Base-by-base conservation (phyloP, 2,329 filamentous ascomycete species). In the Dactylellina sp. region DNA sequence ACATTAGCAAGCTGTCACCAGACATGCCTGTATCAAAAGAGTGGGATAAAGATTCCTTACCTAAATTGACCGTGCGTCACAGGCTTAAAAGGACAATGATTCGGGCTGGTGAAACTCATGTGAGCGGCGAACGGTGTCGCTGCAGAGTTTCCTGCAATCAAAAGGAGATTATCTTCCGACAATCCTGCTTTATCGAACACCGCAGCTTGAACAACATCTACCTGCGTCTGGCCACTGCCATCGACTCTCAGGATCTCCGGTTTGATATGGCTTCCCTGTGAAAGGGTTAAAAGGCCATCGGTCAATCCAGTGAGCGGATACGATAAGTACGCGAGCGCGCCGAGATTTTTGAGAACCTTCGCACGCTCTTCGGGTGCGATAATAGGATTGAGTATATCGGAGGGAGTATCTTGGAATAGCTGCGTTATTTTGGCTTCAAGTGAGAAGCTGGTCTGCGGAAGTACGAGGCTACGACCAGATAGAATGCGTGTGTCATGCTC, bases 61-160 rank as follows among this genome's bases (percentile, higher is more conserved):
- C 28, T 75, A 20, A 85, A 79, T 75, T 86, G 84, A 0, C 84
- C 84, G 75, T 86, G 84, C 0, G 81, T 83, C 0, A 80, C 83
- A 0, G 81, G 81, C 74, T 59, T 50, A 20, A 66, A 66, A 7
- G 53, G 18, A 32, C 28, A 9, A 9, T 32, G 28, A 32, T 32
- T 5, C 28, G 28, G 9, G 28, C 70, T 7, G 49, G 28, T 28
- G 3, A 2, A 16, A 22, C 6, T 11, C 3, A 5, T 47, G 18
- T 28, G 49, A 53, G 28, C 28, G 24, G 78, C 81, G 64, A 81
- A 84, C 0, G 83, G 83, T 0, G 82, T 83, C 1, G 78, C 42
- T 0, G 76, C 80, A 3, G 39, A 42, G 3, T 14, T n/a, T 3
- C 3, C 12, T 6, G 5, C 16, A n/a, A 14, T 42, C 39, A 42